These are phyloP conservation scores for Akanthomyces muscarius DNA, from an alignment of 2,329 filamentous ascomycete genomes.

Conservation along the genomic window DNA sequence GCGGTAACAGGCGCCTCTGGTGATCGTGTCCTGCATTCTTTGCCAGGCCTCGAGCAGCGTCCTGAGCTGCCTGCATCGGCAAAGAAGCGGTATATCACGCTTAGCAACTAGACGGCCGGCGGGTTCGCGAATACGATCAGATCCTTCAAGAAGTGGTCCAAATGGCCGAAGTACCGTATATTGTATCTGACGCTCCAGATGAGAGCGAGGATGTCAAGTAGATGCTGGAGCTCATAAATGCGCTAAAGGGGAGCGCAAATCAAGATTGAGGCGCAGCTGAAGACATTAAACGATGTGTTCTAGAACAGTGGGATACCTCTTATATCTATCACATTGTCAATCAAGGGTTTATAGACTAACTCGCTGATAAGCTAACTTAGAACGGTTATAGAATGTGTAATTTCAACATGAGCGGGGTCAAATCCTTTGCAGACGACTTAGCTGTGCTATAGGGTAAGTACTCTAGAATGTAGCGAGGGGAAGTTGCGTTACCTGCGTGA, in stretches of 20 bases:
- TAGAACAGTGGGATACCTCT: constrained; percentile 19
- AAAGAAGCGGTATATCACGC: constrained; percentile 23
- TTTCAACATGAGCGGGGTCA: too few species aligned
- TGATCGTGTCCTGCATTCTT: constrained; percentile 24
- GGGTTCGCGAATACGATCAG: neutral
- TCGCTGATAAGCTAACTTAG: constrained; percentile 24
- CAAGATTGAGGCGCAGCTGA: constrained; percentile 3
- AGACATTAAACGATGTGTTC: constrained; percentile 24
- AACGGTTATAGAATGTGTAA: constrained; percentile 28
- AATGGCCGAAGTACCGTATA: neutral
- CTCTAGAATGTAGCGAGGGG: too few species aligned
- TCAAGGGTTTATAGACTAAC: constrained; percentile 22
- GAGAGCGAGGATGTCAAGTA: neutral
- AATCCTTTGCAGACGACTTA: too few species aligned
- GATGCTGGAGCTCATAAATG: constrained; percentile 8
- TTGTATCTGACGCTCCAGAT: neutral
- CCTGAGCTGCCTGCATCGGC: constrained; percentile 23
- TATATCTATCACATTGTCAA: constrained; percentile 24
- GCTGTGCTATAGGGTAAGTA: too few species aligned
- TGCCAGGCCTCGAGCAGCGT: constrained; percentile 22
- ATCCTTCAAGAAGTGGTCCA: neutral
- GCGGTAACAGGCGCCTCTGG: constrained; percentile 15
- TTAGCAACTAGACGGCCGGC: neutral
- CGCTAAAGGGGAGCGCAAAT: too few species aligned
- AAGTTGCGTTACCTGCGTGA: too few species aligned